Conservation (phyloP, 495 filamentous ascomycete species). For the Penicillium robsamsonii region DNA sequence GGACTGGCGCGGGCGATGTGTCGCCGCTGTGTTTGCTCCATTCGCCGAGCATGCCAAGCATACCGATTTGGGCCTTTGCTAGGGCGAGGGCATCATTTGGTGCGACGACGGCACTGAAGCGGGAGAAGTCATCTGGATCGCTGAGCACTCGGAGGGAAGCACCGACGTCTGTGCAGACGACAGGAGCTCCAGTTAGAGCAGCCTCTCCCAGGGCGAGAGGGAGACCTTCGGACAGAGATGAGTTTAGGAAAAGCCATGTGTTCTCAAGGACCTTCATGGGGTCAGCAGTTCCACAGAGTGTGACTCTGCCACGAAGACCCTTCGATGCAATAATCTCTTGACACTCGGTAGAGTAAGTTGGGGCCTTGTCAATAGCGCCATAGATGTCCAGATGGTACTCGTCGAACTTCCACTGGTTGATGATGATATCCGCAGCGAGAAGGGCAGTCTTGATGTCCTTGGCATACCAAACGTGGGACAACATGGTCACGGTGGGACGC, state of each 20-base stretch:
- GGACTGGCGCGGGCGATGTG: conserved; percentile 39
- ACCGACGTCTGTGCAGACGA: conserved; percentile 65
- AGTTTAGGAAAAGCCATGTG: conserved; percentile 68
- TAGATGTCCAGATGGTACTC: conserved; percentile 64
- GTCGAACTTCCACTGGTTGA: conserved; percentile 64
- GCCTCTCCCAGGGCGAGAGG: conserved; percentile 65
- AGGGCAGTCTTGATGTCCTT: conserved; percentile 66
- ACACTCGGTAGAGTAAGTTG: conserved; percentile 59
- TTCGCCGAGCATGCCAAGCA: conserved; percentile 59
- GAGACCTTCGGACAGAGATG: conserved; percentile 63
- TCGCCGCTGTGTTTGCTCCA: conserved; percentile 57
- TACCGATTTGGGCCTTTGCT: conserved; percentile 60
- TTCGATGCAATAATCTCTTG: conserved; percentile 62
- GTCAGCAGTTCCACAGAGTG: conserved; percentile 55
- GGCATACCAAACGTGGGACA: conserved; percentile 63
- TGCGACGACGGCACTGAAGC: conserved; percentile 61
- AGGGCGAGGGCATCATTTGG: conserved; percentile 60
- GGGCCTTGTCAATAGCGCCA: conserved; percentile 59
- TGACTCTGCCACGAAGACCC: conserved; percentile 52
- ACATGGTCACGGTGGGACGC: conserved; percentile 61
- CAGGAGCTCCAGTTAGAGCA: conserved; percentile 60
- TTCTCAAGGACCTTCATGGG: conserved; percentile 57
- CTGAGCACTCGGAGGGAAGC: conserved; percentile 63
- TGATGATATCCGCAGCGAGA: conserved; percentile 62
- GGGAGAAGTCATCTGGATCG: conserved; percentile 54